A percentile compares a stretch with the other conserved stretches of the same genome.
phyloP scores from a whole-genome alignment of 441 rosid species.

The Macaranga tanarius region DNA sequence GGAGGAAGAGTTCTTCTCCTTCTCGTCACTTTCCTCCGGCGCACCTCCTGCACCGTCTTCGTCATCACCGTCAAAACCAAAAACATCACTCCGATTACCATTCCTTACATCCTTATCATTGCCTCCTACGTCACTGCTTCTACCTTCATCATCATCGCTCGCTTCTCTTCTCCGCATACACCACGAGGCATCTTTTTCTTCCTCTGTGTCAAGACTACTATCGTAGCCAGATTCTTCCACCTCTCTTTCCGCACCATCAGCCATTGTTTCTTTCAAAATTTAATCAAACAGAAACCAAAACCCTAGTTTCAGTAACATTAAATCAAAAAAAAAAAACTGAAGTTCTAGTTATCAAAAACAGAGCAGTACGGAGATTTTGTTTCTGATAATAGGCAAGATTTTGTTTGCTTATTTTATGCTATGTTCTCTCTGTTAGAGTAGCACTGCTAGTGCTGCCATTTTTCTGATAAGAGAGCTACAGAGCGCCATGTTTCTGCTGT shows the following conservation, averaged over 20 bases:
- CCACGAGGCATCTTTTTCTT: neutral
- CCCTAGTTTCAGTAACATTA: neutral
- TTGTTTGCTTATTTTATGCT: too few relatives aligned
- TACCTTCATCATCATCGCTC: constrained; percentile 17
- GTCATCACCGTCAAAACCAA: constrained; percentile 25
- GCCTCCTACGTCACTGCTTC: constrained; percentile 4
- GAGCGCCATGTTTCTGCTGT: too few relatives aligned
- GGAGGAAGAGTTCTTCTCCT: neutral
- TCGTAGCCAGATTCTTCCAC: constrained; percentile 6
- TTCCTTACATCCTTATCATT: neutral
- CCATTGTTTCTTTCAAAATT: constrained; percentile 5
- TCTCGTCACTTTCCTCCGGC: constrained; percentile 16
- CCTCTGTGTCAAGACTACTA: constrained; percentile 9
- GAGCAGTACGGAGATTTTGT: too few relatives aligned
- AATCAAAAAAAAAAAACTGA: neutral
- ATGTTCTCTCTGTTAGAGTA: too few relatives aligned
- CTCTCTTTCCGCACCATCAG: neutral
- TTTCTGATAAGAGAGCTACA: too few relatives aligned
- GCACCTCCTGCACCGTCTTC: constrained; percentile 22
- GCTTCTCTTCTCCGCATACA: constrained; percentile 21
- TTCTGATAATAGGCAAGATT: too few relatives aligned
- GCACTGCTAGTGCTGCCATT: too few relatives aligned
- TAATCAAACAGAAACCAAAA: neutral
- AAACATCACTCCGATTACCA: neutral
- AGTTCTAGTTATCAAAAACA: too few relatives aligned